Conservation (phyloP, 2,329 filamentous ascomycete genomes). For the Metarhizium brunneum region DNA sequence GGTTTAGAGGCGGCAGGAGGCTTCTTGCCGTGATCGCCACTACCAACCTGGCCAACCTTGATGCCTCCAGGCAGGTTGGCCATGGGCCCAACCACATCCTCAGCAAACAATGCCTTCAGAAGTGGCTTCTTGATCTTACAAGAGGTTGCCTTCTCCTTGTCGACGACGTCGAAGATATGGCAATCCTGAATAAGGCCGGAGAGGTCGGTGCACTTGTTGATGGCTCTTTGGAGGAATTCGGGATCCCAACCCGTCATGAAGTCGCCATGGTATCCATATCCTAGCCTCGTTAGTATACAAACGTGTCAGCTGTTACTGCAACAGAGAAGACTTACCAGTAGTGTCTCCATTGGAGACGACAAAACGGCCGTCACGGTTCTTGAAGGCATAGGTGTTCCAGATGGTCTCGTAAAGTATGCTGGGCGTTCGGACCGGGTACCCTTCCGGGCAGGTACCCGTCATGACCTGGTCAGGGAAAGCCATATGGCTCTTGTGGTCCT, state of each 20-base stretch:
- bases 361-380: constrained; percentile 56
- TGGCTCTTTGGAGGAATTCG: constrained; percentile 59
- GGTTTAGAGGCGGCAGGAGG: background rate
- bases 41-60: constrained; percentile 11
- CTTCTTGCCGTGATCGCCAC: background rate
- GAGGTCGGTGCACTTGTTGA: constrained; percentile 63
- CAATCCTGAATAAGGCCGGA: constrained; percentile 67
- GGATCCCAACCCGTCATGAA: constrained; percentile 73
- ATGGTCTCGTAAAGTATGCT: constrained; percentile 82
- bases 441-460: constrained; percentile 64
- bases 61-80: constrained; percentile 58
- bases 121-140: constrained; percentile 52
- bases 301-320: no score
- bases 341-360: constrained; percentile 70
- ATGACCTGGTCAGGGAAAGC: constrained; percentile 72
- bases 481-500: constrained; percentile 56
- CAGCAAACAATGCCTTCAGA: constrained; percentile 43
- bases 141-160: constrained; percentile 42
- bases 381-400: constrained; percentile 62
- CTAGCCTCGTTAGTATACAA: constrained; percentile 25
- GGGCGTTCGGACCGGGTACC: constrained; percentile 57
- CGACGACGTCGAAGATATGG: constrained; percentile 62
- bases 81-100: constrained; percentile 49
- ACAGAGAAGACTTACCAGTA: constrained; percentile 43
- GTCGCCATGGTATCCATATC: constrained; percentile 70